These are phyloP conservation scores for Suhomyces sp. DNA, from an alignment of 805 yeast species.

Conservation along the genomic window DNA sequence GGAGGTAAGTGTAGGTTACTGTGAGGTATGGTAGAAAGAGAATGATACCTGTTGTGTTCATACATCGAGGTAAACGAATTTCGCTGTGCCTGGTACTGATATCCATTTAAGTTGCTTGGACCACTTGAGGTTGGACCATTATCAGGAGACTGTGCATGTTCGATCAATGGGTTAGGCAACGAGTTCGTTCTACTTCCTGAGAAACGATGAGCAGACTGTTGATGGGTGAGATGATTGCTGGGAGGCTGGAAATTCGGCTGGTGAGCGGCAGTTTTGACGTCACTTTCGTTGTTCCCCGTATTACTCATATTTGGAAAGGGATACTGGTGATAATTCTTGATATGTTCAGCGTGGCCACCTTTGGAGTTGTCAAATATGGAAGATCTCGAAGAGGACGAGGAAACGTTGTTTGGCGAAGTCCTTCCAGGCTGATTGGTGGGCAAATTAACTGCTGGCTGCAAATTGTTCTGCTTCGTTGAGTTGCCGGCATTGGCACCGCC, in stretches of 20 bases:
- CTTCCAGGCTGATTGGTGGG: constrained; percentile 1
- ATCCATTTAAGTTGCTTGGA: neutral
- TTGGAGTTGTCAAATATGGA: constrained; percentile 2
- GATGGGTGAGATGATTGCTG: neutral
- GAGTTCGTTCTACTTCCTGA: constrained; percentile 18
- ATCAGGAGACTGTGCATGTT: constrained; percentile 4
- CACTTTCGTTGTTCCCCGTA: neutral
- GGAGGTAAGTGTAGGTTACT: neutral
- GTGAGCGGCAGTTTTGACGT: neutral
- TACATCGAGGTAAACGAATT: constrained; percentile 20
- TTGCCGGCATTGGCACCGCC: constrained; percentile 11
- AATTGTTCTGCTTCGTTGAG: neutral
- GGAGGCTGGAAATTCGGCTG: neutral
- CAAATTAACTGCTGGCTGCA: neutral
- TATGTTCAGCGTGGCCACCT: neutral
- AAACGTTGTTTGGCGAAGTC: constrained; percentile 1
- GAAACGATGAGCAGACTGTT: neutral
- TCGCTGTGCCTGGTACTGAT: constrained; percentile 12
- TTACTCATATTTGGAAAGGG: constrained; percentile 17
- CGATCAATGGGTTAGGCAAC: constrained; percentile 17
- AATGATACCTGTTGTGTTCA: constrained; percentile 6
- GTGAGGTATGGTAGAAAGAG: neutral
- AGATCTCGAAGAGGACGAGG: constrained; percentile 5
- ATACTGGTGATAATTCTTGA: constrained; percentile 12
- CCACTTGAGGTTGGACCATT: neutral